Evolutionary conservation across 805 yeast genomes (phyloP), one percentile per base, ranked within the genome.

Genomic region (Cephaloascus fragrans): DNA sequence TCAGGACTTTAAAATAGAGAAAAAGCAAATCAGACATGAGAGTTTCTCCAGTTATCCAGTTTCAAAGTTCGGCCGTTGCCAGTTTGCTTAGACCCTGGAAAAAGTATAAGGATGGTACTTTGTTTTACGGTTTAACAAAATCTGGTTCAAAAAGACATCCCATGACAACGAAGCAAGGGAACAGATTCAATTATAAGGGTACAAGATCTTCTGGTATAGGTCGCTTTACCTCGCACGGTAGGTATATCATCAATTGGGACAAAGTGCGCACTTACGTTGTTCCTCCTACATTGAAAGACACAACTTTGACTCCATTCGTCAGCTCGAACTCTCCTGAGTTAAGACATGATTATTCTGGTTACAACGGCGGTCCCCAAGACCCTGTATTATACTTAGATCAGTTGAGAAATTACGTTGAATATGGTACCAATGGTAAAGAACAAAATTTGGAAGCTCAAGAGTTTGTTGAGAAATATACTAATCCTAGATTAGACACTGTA

Each of bases 201-300:
- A 93, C 97, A 18, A 76, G 97, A 42, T 85, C 98, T 4, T 75
- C 95, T 3, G 97, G 97, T 59, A 77, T 87, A 45, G 99, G 99
- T 56, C 70, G 68, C 39, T 77, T 81, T 54, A 83, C 93, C 39
- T 67, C 70, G 28, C 71, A 69, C 44, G 97, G 95, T 39, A 73
- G 75, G 18, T 93, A 87, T 59, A 66, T 75, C 4, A 74, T 93
- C 44, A 73, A 85, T 62, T 90, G 95, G 86, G 60, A 62, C 35
- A 87, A 81, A 54, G 97, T 90, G 23, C 73, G 96, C 51, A 87
- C 97, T 0, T 93, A 80, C 60, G 95, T 85, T 3, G 87, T 79
- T 8, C 98, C 98, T 4, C 58, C 64, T 52, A 56, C 42, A 59
- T 48, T 51, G 38, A 35, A 38, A 2, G 42, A 45, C 18, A 49